Percentiles rank a stretch among this genome's conserved stretches.
These are phyloP conservation scores for Aspergillus bertholletiae DNA, from an alignment of 495 filamentous ascomycete species.

Conservation along the genomic window DNA sequence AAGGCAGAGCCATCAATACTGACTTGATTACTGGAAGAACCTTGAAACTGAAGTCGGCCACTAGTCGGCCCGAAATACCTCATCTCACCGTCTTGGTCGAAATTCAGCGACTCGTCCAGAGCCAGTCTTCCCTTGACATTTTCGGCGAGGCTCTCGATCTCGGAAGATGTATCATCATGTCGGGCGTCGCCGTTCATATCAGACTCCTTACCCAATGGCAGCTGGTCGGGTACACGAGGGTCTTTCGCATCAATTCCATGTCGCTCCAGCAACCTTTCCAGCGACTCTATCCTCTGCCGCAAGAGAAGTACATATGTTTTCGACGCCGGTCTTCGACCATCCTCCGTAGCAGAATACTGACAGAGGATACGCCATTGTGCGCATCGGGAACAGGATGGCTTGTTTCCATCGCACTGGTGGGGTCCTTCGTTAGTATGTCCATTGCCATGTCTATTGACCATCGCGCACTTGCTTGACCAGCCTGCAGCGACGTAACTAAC, in stretches of 20 bases:
- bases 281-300: conserved; percentile 20
- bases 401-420: conserved; percentile 23
- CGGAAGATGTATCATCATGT: background rate
- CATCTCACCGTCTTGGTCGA: conserved; percentile 29
- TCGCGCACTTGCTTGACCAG: background rate
- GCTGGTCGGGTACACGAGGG: background rate
- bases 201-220: background rate
- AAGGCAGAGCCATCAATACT: background rate
- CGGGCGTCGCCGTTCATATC: background rate
- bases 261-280: conserved; percentile 20
- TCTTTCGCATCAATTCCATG: conserved; percentile 24
- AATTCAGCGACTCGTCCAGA: conserved; percentile 29
- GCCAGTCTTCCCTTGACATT: conserved; percentile 23
- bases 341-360: conserved; percentile 22
- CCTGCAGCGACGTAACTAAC: conserved; percentile 4
- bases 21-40: conserved; percentile 1
- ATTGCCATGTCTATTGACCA: background rate
- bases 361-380: conserved; percentile 21
- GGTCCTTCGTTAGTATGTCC: background rate
- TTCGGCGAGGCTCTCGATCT: conserved; percentile 21
- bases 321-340: conserved; percentile 25
- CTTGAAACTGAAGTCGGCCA: conserved; percentile 23
- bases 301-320: conserved; percentile 31
- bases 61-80: conserved; percentile 30
- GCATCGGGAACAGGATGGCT: conserved; percentile 27